These are phyloP conservation scores for Nidularia pulvinata DNA, from an alignment of 768 basidiomycete species.

Conservation along the genomic window DNA sequence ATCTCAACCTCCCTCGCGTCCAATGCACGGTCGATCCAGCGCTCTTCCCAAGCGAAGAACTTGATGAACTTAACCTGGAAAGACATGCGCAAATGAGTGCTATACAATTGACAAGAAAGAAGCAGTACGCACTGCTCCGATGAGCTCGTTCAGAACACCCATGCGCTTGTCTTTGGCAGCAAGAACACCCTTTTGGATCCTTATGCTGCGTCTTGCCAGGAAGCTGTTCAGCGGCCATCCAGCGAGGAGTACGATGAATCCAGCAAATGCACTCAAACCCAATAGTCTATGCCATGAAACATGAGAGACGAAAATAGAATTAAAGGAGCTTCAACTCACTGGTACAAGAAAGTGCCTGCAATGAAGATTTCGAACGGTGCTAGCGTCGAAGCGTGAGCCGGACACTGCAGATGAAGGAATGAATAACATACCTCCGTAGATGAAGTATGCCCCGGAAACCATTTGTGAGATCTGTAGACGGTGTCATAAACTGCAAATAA, in stretches of 20 bases:
- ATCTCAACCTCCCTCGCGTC: slow-evolving; percentile 72
- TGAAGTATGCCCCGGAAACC: slow-evolving; percentile 56
- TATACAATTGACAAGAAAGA: background rate
- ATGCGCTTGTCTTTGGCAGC: background rate
- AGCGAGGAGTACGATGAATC: slow-evolving; percentile 64
- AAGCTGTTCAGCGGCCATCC: slow-evolving; percentile 75
- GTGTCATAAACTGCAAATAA: background rate
- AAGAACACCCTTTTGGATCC: slow-evolving; percentile 58
- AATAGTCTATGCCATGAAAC: slow-evolving; percentile 36
- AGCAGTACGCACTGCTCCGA: slow-evolving; percentile 50
- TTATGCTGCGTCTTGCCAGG: slow-evolving; percentile 57
- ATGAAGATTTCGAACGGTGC: slow-evolving; percentile 81
- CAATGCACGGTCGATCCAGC: slow-evolving; percentile 68
- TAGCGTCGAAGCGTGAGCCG: slow-evolving; percentile 11
- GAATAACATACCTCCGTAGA: slow-evolving; percentile 57
- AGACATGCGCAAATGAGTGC: background rate
- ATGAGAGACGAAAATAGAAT: background rate
- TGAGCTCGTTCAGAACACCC: slow-evolving; percentile 38
- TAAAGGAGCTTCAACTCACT: slow-evolving; percentile 38
- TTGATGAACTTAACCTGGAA: slow-evolving; percentile 72
- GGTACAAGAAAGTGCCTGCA: slow-evolving; percentile 73
- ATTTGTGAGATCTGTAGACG: slow-evolving; percentile 43
- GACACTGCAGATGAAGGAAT: slow-evolving; percentile 5
- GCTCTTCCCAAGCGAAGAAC: slow-evolving; percentile 82
- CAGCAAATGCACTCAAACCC: slow-evolving; percentile 72